Base-by-base conservation (phyloP, 148 eudicot genomes). In the Polygonum maritimum region DNA sequence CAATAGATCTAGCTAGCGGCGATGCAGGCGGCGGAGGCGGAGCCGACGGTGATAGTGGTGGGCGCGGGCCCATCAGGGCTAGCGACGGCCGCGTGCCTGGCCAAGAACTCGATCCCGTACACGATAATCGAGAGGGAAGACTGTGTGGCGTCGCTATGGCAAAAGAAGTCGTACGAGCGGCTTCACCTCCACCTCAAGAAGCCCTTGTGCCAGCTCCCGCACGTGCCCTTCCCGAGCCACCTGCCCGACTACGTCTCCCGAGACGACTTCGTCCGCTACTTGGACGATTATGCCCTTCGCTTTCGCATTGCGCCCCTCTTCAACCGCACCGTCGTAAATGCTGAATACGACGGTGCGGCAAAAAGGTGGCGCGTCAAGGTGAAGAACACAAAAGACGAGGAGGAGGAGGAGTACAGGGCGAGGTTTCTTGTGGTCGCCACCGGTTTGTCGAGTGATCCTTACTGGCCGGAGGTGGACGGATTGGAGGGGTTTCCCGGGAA, bases 51-150 rank as follows among this genome's bases (percentile, higher is more conserved):
- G 2, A 85, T 85, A 54, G 78, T 92, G 21, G 86, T 92, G 7
- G 96, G 98, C 15, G 91, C 91, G 0, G 98, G 98, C 7, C 87
- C 98, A 0, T 78, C 93, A 0, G 98, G 98, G 47, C 87, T 94
- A 0, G 89, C 97, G 1, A 79, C 87, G 0, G 88, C 96, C 0
- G 96, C 96, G 0, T 90, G 94, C 54, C 78, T 94, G 15, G 81
- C 74, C 74, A 80, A 39, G 13, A 78, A 62, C 4, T 87, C 89
- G 0, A 84, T 94, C 51, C 91, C 95, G 3, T 88, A 86, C 77
- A 78, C 83, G 0, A 5, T 94, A 26, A 75, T 94, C 0, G 98
- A 94, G 54, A 79, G 92, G 74, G 98, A 94, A 67, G 86, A 89
- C 41, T 87, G 92, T 52, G 75, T 71, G 16, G 98, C 91, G 10